Evolutionary conservation across 768 basidiomycete species (phyloP).

Genomic region (Leccinum uliginosum): DNA sequence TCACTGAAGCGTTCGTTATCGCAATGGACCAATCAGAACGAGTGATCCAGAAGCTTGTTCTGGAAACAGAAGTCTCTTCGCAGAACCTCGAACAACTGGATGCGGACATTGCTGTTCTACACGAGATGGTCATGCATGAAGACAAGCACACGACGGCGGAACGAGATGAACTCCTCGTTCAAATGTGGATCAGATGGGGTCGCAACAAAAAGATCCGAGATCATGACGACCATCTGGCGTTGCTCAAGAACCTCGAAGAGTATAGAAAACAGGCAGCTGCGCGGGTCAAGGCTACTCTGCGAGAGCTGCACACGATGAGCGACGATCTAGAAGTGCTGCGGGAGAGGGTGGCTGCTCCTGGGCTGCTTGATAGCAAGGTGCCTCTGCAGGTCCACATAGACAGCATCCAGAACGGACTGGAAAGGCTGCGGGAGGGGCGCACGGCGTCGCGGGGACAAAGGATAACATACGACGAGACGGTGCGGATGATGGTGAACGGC

Average conservation of each 20-base stretch:
- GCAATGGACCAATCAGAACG: conserved; percentile 57
- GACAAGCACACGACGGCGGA: conserved; percentile 41
- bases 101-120: conserved; percentile 49
- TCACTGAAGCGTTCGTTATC: conserved; percentile 51
- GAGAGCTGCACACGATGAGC: conserved; percentile 57
- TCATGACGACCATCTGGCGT: conserved; percentile 45
- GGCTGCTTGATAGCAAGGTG: conserved; percentile 52
- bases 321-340: conserved; percentile 75
- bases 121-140: conserved; percentile 60
- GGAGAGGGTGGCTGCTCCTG: conserved; percentile 66
- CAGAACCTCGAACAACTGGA: conserved; percentile 60
- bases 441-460: conserved; percentile 45
- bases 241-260: conserved; percentile 51
- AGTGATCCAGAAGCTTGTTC: conserved; percentile 50
- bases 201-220: conserved; percentile 49
- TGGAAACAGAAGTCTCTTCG: conserved; percentile 62
- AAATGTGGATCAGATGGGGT: conserved; percentile 69
- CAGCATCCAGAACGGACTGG: conserved; percentile 62
- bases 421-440: conserved; percentile 52
- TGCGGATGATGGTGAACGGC: conserved; percentile 20
- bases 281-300: conserved; percentile 64
- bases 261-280: conserved; percentile 60
- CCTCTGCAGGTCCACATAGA: conserved; percentile 74
- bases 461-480: conserved; percentile 37
- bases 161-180: conserved; percentile 52